Evolutionary conservation across 106 monocot genomes (phyloP), one percentile per base, ranked within the genome.

Genomic region (Apostasia shenzhenica): DNA sequence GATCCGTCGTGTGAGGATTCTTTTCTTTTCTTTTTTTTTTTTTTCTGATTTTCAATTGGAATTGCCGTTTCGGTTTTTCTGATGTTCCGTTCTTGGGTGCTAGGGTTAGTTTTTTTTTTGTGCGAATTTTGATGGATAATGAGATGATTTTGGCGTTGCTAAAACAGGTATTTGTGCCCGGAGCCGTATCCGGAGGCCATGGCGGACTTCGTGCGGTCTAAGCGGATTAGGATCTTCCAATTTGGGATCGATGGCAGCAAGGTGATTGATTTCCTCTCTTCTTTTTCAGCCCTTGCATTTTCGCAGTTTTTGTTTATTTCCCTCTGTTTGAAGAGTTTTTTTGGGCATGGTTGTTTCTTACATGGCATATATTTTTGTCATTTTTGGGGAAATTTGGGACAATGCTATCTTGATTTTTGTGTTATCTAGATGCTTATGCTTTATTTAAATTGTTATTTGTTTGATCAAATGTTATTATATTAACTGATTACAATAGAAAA

Each of bases 201-300:
- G 62, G 59, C 49, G 40, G 78, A 86, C 57, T 91, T 83, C 51
- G 40, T 91, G 4, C 37, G 12, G 48, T 57, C 83, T 8, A 64
- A 67, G 37, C 75, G 84, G 64, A 88, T 84, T 40, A 63, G 42
- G 12, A 67, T 84, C 5, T 82, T 82, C 59, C 81, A 85, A n/a
- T 85, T 83, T 63, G 81, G 75, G n/a, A 88, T 84, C 41, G 87
- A 88, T 38, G 83, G 83, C 44, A 81, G 54, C 67, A 83, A 84
- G 77, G 87, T 83, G 26, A 26, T 26, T 26, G 26, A 26, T 26
- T 26, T 26, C 26, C 0, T 26, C 26, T 26, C 26, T 26, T 26
- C 26, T 26, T 26, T 26, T 26, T 26, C 26, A 26, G 26, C 26
- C 26, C 26, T 26, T 26, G 26, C 26, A 26, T 26, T 26, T 26